phyloP scores from a whole-genome alignment of 192 early-diverging fungal genomes.

The Linnemannia schmuckeri region DNA sequence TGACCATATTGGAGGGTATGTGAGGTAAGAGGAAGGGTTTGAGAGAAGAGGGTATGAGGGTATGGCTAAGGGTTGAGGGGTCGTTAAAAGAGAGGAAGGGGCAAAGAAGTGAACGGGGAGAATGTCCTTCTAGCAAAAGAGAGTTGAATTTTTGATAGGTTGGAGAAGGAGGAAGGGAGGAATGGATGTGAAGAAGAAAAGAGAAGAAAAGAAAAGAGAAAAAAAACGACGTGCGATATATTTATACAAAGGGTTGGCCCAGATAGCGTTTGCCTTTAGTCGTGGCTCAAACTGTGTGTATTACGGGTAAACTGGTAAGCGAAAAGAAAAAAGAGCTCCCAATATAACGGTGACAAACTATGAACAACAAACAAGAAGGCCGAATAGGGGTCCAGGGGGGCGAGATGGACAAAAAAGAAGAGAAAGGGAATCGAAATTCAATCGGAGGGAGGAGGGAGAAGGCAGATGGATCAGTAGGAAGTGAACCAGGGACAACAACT shows the following conservation, averaged over 20 bases:
- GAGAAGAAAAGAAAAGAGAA: background rate
- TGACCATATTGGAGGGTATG: slow-evolving; percentile 38
- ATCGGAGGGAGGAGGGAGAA: background rate
- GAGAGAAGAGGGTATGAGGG: background rate
- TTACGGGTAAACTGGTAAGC: background rate
- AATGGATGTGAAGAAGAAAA: background rate
- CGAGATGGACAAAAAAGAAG: background rate
- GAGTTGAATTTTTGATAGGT: background rate
- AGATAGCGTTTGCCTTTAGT: background rate
- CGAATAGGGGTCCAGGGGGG: background rate
- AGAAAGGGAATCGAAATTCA: background rate
- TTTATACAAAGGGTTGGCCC: slow-evolving; percentile 4
- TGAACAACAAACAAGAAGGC: background rate
- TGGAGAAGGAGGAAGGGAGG: background rate
- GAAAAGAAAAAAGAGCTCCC: background rate
- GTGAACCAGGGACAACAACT: background rate
- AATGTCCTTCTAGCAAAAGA: slow-evolving; percentile 21
- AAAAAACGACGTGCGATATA: background rate
- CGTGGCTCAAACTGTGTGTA: background rate
- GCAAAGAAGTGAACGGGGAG: slow-evolving; percentile 14
- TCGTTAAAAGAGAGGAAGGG: slow-evolving; percentile 58
- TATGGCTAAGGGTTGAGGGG: background rate
- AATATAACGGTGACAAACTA: background rate
- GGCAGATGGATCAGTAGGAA: background rate
- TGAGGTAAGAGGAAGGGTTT: background rate